Evolutionary conservation across 768 basidiomycete species (phyloP), one percentile per base, ranked within the genome.

Genomic region (Clitopilus passeckerianus): DNA sequence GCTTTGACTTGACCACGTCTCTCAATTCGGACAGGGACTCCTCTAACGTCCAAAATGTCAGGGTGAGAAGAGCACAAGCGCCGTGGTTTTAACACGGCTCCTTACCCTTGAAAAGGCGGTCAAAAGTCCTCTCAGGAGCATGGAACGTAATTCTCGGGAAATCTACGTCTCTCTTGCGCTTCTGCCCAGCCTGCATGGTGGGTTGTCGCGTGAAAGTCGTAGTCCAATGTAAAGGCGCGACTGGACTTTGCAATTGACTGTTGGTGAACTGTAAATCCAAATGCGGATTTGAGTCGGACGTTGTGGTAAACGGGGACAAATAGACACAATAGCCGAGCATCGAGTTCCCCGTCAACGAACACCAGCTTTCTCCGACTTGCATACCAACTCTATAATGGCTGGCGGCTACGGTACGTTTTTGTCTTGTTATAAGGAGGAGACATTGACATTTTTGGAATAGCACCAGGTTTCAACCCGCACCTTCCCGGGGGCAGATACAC

Each of bases 391-490:
- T 30, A 55, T 18, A 55, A 55, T 55, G 54, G 54, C 54, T 55
- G 54, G n/a, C 46, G 46, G 46, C 16, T 50, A 50, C 46, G 12
- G 46, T 50, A 50, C n/a, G 46, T 57, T 59, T 35, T 59, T 61
- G 65, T 23, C 16, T 46, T 18, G 5, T 10, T 22, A 50, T 50
- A n/a, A 7, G 16, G 10, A 1, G 12, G 5, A 10, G 20, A 72
- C 64, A 65, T 80, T 80, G 78, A 77, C 44, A 23, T 63, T 37
- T 59, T 10, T 23, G 33, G 10, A 66, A 18, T 59, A 86, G 87
- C 79, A 66, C 74, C 87, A 74, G 95, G 93, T 64, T 96, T 96
- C 68, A 82, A 93, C 72, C 94, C 94, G 37, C 94, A 94, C 70
- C 80, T 94, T 27, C 91, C 93, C 8, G 85, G 89, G 12, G 79